Evolutionary conservation across 2,329 filamentous ascomycete species (phyloP).

Genomic region (Hirsutella rhossiliensis): DNA sequence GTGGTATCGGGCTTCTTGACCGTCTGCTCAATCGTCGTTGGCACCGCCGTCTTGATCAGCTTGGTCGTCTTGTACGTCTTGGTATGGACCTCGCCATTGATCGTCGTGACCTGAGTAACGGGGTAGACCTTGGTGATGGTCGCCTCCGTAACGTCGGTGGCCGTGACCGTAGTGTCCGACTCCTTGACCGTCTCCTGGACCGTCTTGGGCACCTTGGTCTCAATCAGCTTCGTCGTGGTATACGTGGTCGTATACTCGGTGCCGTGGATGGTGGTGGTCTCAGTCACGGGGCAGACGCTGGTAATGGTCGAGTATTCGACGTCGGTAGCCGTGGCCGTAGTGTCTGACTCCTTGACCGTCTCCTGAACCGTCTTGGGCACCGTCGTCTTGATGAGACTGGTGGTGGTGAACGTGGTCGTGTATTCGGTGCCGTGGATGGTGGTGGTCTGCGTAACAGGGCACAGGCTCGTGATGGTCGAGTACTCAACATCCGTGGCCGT

Average conservation of each 20-base stretch:
- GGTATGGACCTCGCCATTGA: conserved; percentile 24
- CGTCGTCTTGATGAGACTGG: conserved; percentile 12
- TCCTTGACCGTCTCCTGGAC: conserved; percentile 14
- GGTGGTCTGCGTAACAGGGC: conserved; percentile 19
- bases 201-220: conserved; percentile 16
- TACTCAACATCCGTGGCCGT: conserved; percentile 15
- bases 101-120: conserved; percentile 29
- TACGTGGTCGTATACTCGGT: conserved; percentile 21
- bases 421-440: conserved; percentile 14
- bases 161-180: conserved; percentile 5
- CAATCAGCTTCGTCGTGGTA: conserved; percentile 25
- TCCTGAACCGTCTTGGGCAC: conserved; percentile 16
- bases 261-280: conserved; percentile 30
- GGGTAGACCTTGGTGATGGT: conserved; percentile 26
- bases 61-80: conserved; percentile 25
- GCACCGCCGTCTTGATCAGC: conserved; percentile 18
- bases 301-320: conserved; percentile 27
- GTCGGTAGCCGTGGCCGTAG: conserved; percentile 20
- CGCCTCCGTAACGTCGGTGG: conserved; percentile 17
- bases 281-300: conserved; percentile 24
- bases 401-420: conserved; percentile 17
- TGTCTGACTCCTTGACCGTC: conserved; percentile 17
- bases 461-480: conserved; percentile 29
- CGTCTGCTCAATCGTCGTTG: conserved; percentile 19
- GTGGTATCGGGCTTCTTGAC: conserved; percentile 4